phyloP scores from a whole-genome alignment of 805 yeast genomes.

The Monosporozyma yasuniensis region DNA sequence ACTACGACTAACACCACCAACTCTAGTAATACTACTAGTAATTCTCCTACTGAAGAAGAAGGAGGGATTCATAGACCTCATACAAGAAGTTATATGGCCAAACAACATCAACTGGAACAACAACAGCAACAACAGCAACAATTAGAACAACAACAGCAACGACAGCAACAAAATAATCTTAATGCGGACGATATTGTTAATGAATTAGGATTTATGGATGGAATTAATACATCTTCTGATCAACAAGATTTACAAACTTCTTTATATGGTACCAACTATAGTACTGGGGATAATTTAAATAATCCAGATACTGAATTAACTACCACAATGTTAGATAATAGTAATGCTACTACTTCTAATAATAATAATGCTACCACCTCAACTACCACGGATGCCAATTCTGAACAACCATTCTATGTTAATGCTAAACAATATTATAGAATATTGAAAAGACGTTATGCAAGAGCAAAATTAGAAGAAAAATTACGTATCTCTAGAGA shows the following conservation, averaged over 20 bases:
- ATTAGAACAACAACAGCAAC: neutral
- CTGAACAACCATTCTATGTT: conserved; percentile 90
- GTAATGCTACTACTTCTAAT: neutral
- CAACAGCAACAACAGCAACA: neutral
- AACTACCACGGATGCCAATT: neutral
- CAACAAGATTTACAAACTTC: neutral
- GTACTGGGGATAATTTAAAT: neutral
- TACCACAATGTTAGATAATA: neutral
- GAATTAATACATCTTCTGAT: neutral
- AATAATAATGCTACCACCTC: neutral
- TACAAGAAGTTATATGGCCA: neutral
- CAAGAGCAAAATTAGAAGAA: conserved; percentile 89
- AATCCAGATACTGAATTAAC: neutral
- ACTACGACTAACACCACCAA: neutral
- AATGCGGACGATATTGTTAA: neutral
- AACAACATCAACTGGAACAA: neutral
- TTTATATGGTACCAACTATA: neutral
- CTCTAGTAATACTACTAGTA: neutral
- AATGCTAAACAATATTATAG: conserved; percentile 97
- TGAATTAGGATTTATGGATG: neutral
- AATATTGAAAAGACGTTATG: conserved; percentile 83
- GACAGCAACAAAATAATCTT: neutral
- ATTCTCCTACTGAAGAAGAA: neutral
- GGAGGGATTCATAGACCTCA: neutral
- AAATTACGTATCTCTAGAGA: conserved; percentile 78